phyloP scores from a whole-genome alignment of 2,329 filamentous ascomycete species.

The Verticillium zaregamsianum region DNA sequence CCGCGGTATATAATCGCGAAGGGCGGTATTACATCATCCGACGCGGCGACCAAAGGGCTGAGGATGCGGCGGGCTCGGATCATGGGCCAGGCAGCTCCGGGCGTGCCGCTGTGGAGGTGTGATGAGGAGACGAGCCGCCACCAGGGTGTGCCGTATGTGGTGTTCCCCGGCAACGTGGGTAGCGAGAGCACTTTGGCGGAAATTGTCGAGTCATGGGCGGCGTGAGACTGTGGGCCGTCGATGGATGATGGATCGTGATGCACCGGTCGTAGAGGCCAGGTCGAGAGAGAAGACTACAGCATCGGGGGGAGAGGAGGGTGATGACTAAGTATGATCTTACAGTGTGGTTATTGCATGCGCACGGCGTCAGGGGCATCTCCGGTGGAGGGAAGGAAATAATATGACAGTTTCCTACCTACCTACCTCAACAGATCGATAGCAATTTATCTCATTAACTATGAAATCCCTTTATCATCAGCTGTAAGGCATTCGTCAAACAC shows the following conservation, averaged over 20 bases:
- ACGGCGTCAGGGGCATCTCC: too few species aligned
- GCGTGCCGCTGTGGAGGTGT: slow-evolving; percentile 56
- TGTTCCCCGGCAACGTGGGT: slow-evolving; percentile 57
- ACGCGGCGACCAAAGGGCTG: slow-evolving; percentile 53
- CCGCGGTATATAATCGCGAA: slow-evolving; percentile 56
- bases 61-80: slow-evolving; percentile 49
- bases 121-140: slow-evolving; percentile 47
- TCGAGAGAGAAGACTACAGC: neutral
- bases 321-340: too few species aligned
- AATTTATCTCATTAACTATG: too few species aligned
- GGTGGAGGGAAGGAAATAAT: too few species aligned
- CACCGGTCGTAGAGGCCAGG: too few species aligned
- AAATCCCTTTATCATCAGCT: too few species aligned
- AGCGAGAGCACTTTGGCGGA: slow-evolving; percentile 40
- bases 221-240: neutral
- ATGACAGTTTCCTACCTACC: too few species aligned
- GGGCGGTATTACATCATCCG: slow-evolving; percentile 56
- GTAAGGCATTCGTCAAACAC: too few species aligned
- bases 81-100: slow-evolving; percentile 52
- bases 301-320: too few species aligned
- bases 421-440: too few species aligned
- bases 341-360: too few species aligned
- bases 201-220: slow-evolving; percentile 27
- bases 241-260: neutral
- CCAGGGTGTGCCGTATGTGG: slow-evolving; percentile 49